Percentiles rank a stretch among this genome's conserved stretches.
Conservation (phyloP, 164 flowering plant genomes). For the Platanus orientalis region DNA sequence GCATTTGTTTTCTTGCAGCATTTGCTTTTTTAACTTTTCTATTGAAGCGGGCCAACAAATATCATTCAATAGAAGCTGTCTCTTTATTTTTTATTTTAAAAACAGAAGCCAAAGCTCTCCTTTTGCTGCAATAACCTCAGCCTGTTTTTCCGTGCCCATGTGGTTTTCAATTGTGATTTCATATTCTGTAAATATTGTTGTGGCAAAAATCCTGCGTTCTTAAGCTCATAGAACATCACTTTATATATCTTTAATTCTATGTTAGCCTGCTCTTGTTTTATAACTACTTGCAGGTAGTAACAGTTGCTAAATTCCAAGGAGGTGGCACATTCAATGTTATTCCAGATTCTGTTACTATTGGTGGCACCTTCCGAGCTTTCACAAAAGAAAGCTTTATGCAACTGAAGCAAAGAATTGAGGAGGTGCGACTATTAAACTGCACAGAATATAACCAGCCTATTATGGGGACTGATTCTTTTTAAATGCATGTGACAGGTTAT, state of each 20-base stretch:
- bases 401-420: conserved; percentile 42
- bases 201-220: too few species aligned
- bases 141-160: too few species aligned
- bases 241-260: not conserved
- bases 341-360: conserved; percentile 54
- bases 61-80: too few species aligned
- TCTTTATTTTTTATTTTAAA: too few species aligned
- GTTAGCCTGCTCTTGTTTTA: not conserved
- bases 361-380: conserved; percentile 53
- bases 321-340: conserved; percentile 55
- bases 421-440: conserved; percentile 22
- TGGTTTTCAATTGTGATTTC: too few species aligned
- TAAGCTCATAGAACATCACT: too few species aligned
- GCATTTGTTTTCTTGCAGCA: too few species aligned
- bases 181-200: too few species aligned
- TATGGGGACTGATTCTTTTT: not conserved
- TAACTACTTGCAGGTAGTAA: conserved; percentile 40
- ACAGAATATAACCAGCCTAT: not conserved
- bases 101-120: too few species aligned
- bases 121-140: too few species aligned
- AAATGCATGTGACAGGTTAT: conserved; percentile 31
- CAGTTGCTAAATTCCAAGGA: conserved; percentile 49
- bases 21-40: too few species aligned
- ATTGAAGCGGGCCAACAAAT: too few species aligned
- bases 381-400: conserved; percentile 30